Evolutionary conservation across 179 eudicot species (phyloP).

Genomic region (Camellia oleifera): DNA sequence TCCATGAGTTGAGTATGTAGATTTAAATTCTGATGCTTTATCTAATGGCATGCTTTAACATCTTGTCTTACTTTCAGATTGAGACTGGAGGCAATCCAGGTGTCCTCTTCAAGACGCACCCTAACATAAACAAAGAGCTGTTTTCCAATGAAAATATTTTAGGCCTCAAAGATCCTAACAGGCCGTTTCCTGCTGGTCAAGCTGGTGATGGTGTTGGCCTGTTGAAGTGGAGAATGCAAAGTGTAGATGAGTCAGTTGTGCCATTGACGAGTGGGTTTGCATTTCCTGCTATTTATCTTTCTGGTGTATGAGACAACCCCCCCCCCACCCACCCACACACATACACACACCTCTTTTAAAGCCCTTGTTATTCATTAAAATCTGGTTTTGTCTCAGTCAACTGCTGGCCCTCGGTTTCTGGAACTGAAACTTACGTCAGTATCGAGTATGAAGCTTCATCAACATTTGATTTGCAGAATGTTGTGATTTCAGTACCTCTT

Average conservation of each 20-base stretch:
- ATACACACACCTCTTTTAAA: not conserved
- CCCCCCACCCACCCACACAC: too few species aligned
- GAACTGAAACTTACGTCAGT: slow-evolving; percentile 79
- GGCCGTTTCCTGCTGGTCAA: slow-evolving; percentile 81
- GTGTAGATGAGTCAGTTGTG: slow-evolving; percentile 70
- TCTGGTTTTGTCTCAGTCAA: slow-evolving; percentile 46
- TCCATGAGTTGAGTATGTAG: not conserved
- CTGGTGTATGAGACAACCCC: not conserved
- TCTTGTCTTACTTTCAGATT: slow-evolving; percentile 42
- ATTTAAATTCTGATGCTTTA: not conserved
- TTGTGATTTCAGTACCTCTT: slow-evolving; percentile 81
- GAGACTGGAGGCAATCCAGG: slow-evolving; percentile 76
- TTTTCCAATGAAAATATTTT: slow-evolving; percentile 69
- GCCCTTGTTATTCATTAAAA: not conserved
- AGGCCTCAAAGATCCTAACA: slow-evolving; percentile 85
- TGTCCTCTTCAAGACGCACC: slow-evolving; percentile 77
- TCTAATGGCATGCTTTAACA: not conserved
- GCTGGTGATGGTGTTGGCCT: slow-evolving; percentile 82
- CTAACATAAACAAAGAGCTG: slow-evolving; percentile 80
- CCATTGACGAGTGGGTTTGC: slow-evolving; percentile 69
- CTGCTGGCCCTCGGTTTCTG: slow-evolving; percentile 98
- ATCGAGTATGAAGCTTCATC: slow-evolving; percentile 86
- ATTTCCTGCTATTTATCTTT: slow-evolving; percentile 2
- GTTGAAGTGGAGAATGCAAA: slow-evolving; percentile 90
- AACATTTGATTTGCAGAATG: slow-evolving; percentile 78